A percentile compares a stretch with the other conserved stretches of the same genome.
Evolutionary conservation across 495 filamentous ascomycete species (phyloP).

Genomic region (Cudoniella acicularis): DNA sequence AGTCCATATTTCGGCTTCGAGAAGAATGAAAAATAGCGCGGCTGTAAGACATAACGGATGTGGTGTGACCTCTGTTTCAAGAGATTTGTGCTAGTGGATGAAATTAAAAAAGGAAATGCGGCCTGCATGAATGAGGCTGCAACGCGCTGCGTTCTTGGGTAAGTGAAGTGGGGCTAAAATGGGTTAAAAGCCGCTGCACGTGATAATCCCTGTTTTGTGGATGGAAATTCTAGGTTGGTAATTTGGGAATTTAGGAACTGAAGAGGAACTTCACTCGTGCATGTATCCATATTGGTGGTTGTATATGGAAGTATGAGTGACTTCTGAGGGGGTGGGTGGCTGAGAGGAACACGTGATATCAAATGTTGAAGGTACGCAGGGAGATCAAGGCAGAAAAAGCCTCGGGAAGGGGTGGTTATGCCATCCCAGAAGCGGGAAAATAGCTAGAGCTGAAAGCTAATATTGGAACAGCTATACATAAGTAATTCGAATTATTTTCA

Average conservation of each 20-base stretch:
- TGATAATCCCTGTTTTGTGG: not conserved
- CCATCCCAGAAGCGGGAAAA: too few relatives aligned
- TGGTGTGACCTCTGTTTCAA: not conserved
- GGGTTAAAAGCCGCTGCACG: not conserved
- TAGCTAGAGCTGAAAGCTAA: too few relatives aligned
- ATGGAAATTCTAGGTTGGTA: too few relatives aligned
- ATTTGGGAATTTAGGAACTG: not conserved
- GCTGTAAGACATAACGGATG: not conserved
- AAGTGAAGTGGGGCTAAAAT: not conserved
- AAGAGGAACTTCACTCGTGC: not conserved
- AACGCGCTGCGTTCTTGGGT: too few relatives aligned
- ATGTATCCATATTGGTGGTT: not conserved
- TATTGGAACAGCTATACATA: too few relatives aligned
- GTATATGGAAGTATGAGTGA: not conserved
- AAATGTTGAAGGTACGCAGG: not conserved
- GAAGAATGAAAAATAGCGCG: not conserved
- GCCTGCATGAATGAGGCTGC: too few relatives aligned
- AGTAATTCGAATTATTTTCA: too few relatives aligned
- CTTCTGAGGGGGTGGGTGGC: not conserved
- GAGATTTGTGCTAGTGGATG: not conserved
- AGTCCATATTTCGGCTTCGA: not conserved
- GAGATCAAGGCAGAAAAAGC: not conserved
- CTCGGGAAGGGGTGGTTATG: too few relatives aligned
- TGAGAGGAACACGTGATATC: not conserved
- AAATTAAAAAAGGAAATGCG: not conserved